A percentile compares a stretch with the other conserved stretches of the same genome.
Conservation (phyloP, 192 early-diverging fungal species). For the Dissophora ornata region DNA sequence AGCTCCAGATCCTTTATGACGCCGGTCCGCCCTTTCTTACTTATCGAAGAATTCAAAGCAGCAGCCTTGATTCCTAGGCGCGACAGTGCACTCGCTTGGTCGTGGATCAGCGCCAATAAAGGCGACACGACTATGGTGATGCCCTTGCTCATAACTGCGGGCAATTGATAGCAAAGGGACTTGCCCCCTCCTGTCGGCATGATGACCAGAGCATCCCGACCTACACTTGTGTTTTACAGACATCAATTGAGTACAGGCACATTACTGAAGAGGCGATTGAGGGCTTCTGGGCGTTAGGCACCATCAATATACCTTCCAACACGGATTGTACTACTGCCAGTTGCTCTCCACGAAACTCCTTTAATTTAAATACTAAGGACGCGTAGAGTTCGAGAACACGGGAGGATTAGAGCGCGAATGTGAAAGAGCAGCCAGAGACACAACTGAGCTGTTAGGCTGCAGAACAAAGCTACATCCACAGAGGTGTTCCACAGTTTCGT, state of each 20-base stretch:
- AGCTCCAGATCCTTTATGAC: conserved; percentile 67
- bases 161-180: conserved; percentile 94
- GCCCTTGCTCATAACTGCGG: conserved; percentile 81
- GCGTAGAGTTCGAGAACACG: neutral
- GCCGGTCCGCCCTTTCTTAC: conserved; percentile 58
- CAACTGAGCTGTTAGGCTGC: too few relatives aligned
- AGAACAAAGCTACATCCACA: too few relatives aligned
- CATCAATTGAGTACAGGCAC: too few relatives aligned
- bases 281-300: neutral
- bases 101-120: conserved; percentile 94
- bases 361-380: conserved; percentile 31
- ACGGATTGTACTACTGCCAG: conserved; percentile 19
- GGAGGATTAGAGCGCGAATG: neutral
- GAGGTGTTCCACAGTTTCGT: too few relatives aligned
- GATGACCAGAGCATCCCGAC: conserved; percentile 92
- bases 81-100: conserved; percentile 84
- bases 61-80: conserved; percentile 46
- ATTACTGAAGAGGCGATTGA: too few relatives aligned
- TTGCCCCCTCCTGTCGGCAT: conserved; percentile 99
- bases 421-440: too few relatives aligned
- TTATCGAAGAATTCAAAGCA: conserved; percentile 70
- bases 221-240: too few relatives aligned
- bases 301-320: conserved; percentile 18
- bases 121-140: conserved; percentile 94
- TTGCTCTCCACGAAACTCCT: conserved; percentile 40